Conservation (phyloP, 306 rosid species). For the Lathyrus aphaca region DNA sequence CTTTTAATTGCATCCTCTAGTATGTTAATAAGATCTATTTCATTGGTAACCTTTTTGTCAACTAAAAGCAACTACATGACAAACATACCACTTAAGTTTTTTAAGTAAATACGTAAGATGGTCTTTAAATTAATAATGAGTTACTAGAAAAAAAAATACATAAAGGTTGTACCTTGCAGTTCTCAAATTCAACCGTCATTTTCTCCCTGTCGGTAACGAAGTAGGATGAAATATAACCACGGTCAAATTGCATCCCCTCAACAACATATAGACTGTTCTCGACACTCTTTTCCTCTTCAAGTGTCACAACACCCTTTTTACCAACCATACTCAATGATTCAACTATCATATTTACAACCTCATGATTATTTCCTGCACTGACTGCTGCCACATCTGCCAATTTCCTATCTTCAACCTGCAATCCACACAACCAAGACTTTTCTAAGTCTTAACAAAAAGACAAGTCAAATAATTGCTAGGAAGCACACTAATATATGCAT, state of each 20-base stretch:
- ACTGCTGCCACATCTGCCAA: no score
- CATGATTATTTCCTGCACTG: constrained; percentile 95
- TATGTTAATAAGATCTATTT: no score
- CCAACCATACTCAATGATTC: constrained; percentile 99
- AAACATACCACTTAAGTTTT: constrained; percentile 12
- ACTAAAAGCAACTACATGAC: no score
- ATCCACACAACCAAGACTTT: no score
- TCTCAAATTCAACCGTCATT: constrained; percentile 94
- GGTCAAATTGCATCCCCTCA: constrained; percentile 99
- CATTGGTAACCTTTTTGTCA: no score
- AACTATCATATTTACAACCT: constrained; percentile 94
- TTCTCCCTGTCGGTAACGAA: constrained; percentile 98
- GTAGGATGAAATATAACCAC: no score
- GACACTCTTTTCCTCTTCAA: constrained; percentile 98
- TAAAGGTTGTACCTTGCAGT: no score
- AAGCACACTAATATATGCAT: no score
- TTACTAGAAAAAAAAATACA: not conserved
- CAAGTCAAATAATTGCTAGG: no score
- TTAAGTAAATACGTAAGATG: not conserved
- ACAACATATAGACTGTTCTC: constrained; percentile 91
- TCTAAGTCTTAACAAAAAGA: no score
- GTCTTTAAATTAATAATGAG: not conserved
- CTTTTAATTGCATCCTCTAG: no score
- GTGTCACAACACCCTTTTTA: constrained; percentile 96
- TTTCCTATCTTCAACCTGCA: no score